Percentiles rank a stretch among this genome's conserved stretches.
phyloP scores from a whole-genome alignment of 805 yeast genomes.

The Wickerhamomyces sydowiorum region DNA sequence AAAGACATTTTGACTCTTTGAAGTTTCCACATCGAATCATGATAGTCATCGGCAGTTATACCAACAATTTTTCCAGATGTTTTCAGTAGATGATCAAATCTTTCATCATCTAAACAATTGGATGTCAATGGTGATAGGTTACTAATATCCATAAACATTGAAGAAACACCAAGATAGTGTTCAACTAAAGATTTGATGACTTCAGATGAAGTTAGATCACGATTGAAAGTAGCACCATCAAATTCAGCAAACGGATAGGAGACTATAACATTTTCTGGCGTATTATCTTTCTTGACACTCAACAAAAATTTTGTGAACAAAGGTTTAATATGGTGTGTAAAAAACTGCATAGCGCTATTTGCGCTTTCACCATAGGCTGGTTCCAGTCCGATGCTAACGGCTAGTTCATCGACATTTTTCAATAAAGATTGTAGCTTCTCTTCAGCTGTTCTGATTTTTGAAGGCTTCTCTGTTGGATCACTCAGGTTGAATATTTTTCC shows the following conservation, averaged over 20 bases:
- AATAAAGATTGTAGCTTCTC: slow-evolving; percentile 15
- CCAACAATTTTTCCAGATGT: slow-evolving; percentile 26
- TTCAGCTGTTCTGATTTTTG: neutral
- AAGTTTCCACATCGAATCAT: slow-evolving; percentile 7
- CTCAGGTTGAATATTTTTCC: slow-evolving; percentile 3
- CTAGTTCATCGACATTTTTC: slow-evolving; percentile 24
- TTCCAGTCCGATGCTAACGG: slow-evolving; percentile 22
- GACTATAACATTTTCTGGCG: neutral
- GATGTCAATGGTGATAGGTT: slow-evolving; percentile 24
- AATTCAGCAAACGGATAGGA: slow-evolving; percentile 13
- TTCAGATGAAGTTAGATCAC: neutral
- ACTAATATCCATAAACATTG: slow-evolving; percentile 19
- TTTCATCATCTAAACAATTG: slow-evolving; percentile 9
- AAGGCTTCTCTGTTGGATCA: neutral
- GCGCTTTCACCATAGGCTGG: slow-evolving; percentile 34
- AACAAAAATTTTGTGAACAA: slow-evolving; percentile 9
- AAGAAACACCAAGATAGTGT: slow-evolving; percentile 12
- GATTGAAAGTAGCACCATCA: neutral
- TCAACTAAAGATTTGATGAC: neutral
- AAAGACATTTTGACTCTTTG: slow-evolving; percentile 15
- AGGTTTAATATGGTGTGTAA: slow-evolving; percentile 16
- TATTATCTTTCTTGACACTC: neutral
- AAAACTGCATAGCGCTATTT: slow-evolving; percentile 31
- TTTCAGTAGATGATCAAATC: slow-evolving; percentile 17
- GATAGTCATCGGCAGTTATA: slow-evolving; percentile 17